Evolutionary conservation across 495 filamentous ascomycete species (phyloP).

Genomic region (Hypoxylon lienhwacheense): DNA sequence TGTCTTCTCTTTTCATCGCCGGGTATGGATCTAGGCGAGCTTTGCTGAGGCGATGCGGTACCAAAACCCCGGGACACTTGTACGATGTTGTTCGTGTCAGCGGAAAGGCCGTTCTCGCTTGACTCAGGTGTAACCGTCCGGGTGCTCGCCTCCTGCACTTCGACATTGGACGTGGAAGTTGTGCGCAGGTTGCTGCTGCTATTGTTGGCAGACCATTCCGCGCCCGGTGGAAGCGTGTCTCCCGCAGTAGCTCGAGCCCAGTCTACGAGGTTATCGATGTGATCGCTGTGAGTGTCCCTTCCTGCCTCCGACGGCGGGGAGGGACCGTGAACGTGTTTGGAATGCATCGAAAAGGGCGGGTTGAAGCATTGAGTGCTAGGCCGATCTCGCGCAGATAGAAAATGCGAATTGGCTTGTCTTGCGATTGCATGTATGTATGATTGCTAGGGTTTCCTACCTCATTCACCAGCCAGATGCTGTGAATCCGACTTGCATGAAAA

Average conservation of each 20-base stretch:
- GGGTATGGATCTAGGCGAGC: conserved; percentile 49
- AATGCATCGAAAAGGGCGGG: conserved; percentile 28
- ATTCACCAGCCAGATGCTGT: conserved; percentile 20
- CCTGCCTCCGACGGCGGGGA: conserved; percentile 40
- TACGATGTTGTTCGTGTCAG: conserved; percentile 33
- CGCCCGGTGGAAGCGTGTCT: conserved; percentile 33
- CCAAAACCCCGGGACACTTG: conserved; percentile 38
- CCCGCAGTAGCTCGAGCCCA: conserved; percentile 42
- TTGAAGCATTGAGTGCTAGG: conserved; percentile 32
- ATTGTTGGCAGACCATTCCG: conserved; percentile 31
- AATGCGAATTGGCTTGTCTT: conserved; percentile 15
- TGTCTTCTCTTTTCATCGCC: conserved; percentile 47
- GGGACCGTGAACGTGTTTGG: conserved; percentile 42
- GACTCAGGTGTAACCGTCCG: conserved; percentile 59
- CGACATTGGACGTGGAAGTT: conserved; percentile 26
- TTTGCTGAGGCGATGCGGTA: conserved; percentile 43
- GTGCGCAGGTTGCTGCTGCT: conserved; percentile 29
- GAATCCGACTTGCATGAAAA: conserved; percentile 12
- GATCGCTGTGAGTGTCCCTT: conserved; percentile 31
- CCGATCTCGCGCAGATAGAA: conserved; percentile 24
- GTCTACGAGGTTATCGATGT: conserved; percentile 38
- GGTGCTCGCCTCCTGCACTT: conserved; percentile 43
- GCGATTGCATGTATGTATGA: conserved; percentile 24
- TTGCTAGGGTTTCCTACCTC: conserved; percentile 26
- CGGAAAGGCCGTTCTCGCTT: conserved; percentile 36